phyloP scores from a whole-genome alignment of 768 basidiomycete genomes.

The Suillus subalutaceus region DNA sequence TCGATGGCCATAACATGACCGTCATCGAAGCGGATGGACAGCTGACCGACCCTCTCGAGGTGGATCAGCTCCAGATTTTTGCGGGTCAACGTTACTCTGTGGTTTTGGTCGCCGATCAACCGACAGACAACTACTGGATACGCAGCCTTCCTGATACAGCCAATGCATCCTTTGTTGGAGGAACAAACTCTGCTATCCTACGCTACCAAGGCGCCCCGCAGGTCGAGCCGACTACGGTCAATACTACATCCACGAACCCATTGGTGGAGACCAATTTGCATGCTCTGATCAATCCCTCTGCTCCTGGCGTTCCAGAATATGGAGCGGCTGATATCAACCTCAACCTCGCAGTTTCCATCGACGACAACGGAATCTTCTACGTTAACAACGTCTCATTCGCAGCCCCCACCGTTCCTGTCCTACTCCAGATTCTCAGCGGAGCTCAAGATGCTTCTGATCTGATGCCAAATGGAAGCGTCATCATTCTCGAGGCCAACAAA shows the following conservation, averaged over 20 bases:
- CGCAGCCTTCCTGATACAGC: slow-evolving; percentile 37
- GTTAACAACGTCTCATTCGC: slow-evolving; percentile 20
- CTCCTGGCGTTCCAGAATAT: slow-evolving; percentile 39
- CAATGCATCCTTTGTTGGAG: slow-evolving; percentile 32
- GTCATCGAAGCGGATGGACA: slow-evolving; percentile 51
- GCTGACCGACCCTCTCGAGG: slow-evolving; percentile 40
- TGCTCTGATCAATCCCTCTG: slow-evolving; percentile 28
- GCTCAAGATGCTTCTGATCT: slow-evolving; percentile 32
- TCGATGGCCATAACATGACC: slow-evolving; percentile 47
- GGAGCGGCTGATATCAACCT: slow-evolving; percentile 46
- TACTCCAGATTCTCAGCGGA: slow-evolving; percentile 49
- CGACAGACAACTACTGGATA: slow-evolving; percentile 49
- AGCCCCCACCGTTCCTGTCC: slow-evolving; percentile 41
- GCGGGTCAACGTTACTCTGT: slow-evolving; percentile 39
- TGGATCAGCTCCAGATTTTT: slow-evolving; percentile 43
- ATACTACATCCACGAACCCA: slow-evolving; percentile 24
- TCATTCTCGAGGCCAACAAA: slow-evolving; percentile 26
- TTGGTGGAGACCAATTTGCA: slow-evolving; percentile 36
- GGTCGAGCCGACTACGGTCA: slow-evolving; percentile 42
- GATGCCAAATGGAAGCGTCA: slow-evolving; percentile 28
- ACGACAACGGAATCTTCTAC: slow-evolving; percentile 2
- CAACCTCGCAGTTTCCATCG: slow-evolving; percentile 18
- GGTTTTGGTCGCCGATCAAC: slow-evolving; percentile 34
- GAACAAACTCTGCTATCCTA: slow-evolving; percentile 57
- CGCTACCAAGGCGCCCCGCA: slow-evolving; percentile 47